phyloP scores from a whole-genome alignment of 2,329 filamentous ascomycete genomes.

The Chrysosporium keratinophilum region DNA sequence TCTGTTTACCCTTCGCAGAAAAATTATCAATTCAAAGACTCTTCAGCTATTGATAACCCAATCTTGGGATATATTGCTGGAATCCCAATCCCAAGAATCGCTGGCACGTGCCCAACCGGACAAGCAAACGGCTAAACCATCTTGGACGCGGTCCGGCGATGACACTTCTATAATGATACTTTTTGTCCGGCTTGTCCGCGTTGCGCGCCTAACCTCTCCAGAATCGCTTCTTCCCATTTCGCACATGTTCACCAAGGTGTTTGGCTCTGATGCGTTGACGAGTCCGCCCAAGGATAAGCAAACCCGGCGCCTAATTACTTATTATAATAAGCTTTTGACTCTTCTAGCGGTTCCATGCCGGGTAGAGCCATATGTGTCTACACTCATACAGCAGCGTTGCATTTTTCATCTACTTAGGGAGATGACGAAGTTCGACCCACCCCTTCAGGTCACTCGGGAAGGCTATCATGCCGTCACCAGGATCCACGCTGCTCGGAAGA shows the following conservation, averaged over 20 bases:
- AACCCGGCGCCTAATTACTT: conserved; percentile 28
- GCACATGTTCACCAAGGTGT: conserved; percentile 29
- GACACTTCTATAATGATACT: conserved; percentile 30
- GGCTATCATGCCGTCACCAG: conserved; percentile 49
- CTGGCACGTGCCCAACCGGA: not conserved
- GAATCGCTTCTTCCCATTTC: conserved; percentile 36
- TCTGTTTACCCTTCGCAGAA: conserved; percentile 38
- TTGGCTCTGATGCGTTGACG: conserved; percentile 17
- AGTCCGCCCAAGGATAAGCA: conserved; percentile 13
- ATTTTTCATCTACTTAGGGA: conserved; percentile 47
- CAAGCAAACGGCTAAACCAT: conserved; percentile 7
- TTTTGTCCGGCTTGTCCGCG: conserved; percentile 40
- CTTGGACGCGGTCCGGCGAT: conserved; percentile 19
- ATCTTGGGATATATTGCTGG: conserved; percentile 22
- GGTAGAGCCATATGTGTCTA: conserved; percentile 41
- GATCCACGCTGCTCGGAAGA: conserved; percentile 49
- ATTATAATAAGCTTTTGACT: conserved; percentile 42
- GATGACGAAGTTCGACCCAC: conserved; percentile 47
- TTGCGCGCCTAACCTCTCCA: conserved; percentile 43
- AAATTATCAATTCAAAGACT: conserved; percentile 31
- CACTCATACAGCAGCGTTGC: conserved; percentile 44
- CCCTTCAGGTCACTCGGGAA: conserved; percentile 45
- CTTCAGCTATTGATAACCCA: conserved; percentile 37
- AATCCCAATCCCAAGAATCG: not conserved
- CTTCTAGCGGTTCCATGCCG: conserved; percentile 41